phyloP scores from a whole-genome alignment of 2,329 filamentous ascomycete species.

The Fusarium sacchari region DNA sequence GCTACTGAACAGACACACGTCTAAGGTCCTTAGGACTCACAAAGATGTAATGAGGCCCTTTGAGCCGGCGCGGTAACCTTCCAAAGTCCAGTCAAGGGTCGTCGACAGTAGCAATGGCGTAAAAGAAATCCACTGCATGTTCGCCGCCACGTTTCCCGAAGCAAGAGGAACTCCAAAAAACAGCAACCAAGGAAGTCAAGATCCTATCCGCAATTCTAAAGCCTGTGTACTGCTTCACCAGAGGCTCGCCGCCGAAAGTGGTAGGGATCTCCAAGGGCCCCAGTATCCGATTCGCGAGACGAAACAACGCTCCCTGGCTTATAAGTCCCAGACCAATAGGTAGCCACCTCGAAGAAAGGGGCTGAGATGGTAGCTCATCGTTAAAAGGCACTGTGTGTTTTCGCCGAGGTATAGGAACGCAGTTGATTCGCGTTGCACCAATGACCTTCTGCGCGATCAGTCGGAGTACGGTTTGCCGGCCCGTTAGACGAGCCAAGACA shows the following conservation, averaged over 20 bases:
- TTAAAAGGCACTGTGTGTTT: neutral
- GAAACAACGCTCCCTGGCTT: neutral
- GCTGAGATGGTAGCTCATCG: neutral
- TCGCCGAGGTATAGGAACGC: neutral
- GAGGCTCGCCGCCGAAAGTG: neutral
- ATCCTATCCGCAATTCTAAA: neutral
- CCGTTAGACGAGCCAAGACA: neutral
- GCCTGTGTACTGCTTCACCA: neutral
- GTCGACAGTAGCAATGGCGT: neutral
- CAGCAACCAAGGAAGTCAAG: neutral
- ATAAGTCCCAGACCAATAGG: fast-evolving
- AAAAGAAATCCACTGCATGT: neutral
- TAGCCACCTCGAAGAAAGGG: neutral
- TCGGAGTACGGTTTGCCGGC: fast-evolving
- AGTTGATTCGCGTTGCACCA: neutral
- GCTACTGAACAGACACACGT: too few relatives aligned
- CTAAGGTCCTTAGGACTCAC: too few relatives aligned
- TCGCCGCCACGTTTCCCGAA: fast-evolving
- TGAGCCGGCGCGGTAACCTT: neutral
- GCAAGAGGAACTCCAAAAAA: neutral
- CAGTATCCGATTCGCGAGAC: fast-evolving
- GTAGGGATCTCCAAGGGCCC: neutral
- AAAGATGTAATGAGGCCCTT: neutral
- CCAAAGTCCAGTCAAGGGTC: slow-evolving; percentile 5
- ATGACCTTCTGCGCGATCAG: fast-evolving